phyloP scores from a whole-genome alignment of 192 early-diverging fungal genomes.

The Anaeromyces robustus region DNA sequence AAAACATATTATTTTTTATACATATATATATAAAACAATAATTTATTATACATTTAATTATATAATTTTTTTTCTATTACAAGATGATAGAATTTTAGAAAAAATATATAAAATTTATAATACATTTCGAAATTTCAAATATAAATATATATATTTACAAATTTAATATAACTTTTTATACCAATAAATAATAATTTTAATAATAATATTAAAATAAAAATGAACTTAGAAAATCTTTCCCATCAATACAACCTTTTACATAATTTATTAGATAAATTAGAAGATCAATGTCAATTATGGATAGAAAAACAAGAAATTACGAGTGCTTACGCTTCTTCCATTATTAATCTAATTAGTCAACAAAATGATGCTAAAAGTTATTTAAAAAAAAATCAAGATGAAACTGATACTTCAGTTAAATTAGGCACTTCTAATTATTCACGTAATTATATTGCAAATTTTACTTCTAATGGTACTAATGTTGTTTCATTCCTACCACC shows the following conservation, averaged over 20 bases:
- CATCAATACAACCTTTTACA: background rate
- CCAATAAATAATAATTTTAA: too few species aligned
- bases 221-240: background rate
- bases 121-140: too few species aligned
- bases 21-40: too few species aligned
- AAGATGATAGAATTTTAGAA: too few species aligned
- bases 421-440: background rate
- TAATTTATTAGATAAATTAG: background rate
- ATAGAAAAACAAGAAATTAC: background rate
- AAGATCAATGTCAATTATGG: background rate
- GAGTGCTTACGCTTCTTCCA: background rate
- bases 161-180: too few species aligned
- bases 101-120: too few species aligned
- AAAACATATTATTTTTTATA: too few species aligned
- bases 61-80: too few species aligned
- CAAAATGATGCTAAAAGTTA: background rate
- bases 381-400: background rate
- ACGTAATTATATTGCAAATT: background rate
- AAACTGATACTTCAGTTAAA: background rate
- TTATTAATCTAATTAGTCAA: background rate
- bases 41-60: too few species aligned
- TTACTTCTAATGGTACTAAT: background rate
- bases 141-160: too few species aligned
- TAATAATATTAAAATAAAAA: background rate
- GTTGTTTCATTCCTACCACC: background rate